Percentiles rank a stretch among this genome's conserved stretches.
These are phyloP conservation scores for Cladorrhinum samala DNA, from an alignment of 495 filamentous ascomycete genomes.

Conservation along the genomic window DNA sequence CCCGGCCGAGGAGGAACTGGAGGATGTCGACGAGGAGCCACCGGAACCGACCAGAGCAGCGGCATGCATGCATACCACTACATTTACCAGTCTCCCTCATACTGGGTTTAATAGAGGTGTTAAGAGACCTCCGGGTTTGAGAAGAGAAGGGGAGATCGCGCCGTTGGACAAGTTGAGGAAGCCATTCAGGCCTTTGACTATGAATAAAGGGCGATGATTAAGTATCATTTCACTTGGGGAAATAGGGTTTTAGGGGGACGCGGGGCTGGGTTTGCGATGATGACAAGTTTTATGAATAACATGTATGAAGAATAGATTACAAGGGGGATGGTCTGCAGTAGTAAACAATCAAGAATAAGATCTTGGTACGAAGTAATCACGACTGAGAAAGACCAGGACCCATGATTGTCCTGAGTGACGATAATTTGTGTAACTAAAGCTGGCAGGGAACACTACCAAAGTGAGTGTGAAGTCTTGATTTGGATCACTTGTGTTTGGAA, in stretches of 20 bases:
- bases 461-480: too few relatives aligned
- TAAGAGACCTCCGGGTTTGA: slow-evolving; percentile 28
- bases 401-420: too few relatives aligned
- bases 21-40: slow-evolving; percentile 19
- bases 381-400: too few relatives aligned
- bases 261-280: too few relatives aligned
- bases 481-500: too few relatives aligned
- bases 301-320: too few relatives aligned
- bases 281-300: background rate
- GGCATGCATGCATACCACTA: slow-evolving; percentile 37
- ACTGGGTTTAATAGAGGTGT: slow-evolving; percentile 21
- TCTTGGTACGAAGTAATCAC: too few relatives aligned
- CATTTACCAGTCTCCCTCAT: slow-evolving; percentile 25
- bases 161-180: slow-evolving; percentile 38
- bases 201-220: slow-evolving; percentile 23
- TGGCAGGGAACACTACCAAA: too few relatives aligned
- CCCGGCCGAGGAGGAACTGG: slow-evolving; percentile 3
- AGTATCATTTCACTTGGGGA: background rate
- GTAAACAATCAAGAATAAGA: too few relatives aligned
- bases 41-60: slow-evolving; percentile 32
- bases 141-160: slow-evolving; percentile 20
- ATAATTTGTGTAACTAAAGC: too few relatives aligned
- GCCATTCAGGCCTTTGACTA: slow-evolving; percentile 44
- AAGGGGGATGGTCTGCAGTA: too few relatives aligned
- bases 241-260: too few relatives aligned